A percentile compares a stretch with the other conserved stretches of the same genome.
These are phyloP conservation scores for Lachnellula subtilissima DNA, from an alignment of 2,329 filamentous ascomycete genomes.

Conservation along the genomic window DNA sequence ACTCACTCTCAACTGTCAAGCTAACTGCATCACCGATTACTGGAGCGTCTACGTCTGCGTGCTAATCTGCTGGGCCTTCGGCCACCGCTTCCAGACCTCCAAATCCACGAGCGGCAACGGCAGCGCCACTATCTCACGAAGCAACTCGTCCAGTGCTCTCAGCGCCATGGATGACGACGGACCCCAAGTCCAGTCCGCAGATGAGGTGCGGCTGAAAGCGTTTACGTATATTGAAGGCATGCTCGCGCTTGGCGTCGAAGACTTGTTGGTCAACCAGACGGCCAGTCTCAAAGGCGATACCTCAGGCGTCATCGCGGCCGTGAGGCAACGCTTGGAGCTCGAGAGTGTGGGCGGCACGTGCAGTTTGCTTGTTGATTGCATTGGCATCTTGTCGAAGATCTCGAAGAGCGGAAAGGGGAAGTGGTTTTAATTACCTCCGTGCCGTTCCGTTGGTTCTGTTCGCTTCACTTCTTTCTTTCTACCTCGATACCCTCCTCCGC, in stretches of 20 bases:
- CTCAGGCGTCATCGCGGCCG: constrained; percentile 44
- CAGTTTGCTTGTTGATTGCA: constrained; percentile 49
- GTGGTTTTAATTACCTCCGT: constrained; percentile 35
- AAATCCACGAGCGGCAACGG: constrained; percentile 3
- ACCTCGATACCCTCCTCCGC: neutral
- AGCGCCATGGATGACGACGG: constrained; percentile 4
- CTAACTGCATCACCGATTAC: constrained; percentile 41
- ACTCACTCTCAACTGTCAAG: constrained; percentile 36
- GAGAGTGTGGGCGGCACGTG: constrained; percentile 47
- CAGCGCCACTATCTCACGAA: constrained; percentile 11
- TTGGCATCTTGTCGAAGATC: constrained; percentile 47
- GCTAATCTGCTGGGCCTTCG: constrained; percentile 56
- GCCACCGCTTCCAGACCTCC: constrained; percentile 31
- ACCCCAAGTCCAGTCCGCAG: constrained; percentile 2
- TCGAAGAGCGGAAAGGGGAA: constrained; percentile 41
- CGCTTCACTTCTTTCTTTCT: neutral
- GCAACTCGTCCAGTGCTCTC: constrained; percentile 10
- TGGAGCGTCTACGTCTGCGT: constrained; percentile 54
- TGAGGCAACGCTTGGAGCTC: constrained; percentile 41
- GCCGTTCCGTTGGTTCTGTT: neutral
- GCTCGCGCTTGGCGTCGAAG: constrained; percentile 37
- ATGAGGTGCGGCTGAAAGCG: constrained; percentile 22
- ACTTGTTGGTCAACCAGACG: constrained; percentile 33
- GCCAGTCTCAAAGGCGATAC: constrained; percentile 40
- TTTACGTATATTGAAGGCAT: constrained; percentile 35